A percentile compares a stretch with the other conserved stretches of the same genome.
Evolutionary conservation across 2,329 filamentous ascomycete genomes (phyloP).

Genomic region (Chaetomiaceae sp.): DNA sequence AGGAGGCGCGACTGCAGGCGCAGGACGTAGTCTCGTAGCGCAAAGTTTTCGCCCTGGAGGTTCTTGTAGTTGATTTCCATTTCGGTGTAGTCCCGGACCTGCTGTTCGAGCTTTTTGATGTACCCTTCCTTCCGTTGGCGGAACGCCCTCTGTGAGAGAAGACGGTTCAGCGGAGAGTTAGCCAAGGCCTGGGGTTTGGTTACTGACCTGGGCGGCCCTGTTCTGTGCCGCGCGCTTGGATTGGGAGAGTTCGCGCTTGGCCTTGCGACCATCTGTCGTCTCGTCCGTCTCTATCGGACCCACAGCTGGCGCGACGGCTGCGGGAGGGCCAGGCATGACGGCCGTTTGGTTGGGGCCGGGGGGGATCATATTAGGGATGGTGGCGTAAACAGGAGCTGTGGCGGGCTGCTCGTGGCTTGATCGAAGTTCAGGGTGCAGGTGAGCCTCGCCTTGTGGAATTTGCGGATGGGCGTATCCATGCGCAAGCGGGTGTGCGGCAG

Average conservation of each 20-base stretch:
- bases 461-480: slow-evolving; percentile 43
- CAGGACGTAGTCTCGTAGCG: slow-evolving; percentile 87
- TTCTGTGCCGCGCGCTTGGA: slow-evolving; percentile 97
- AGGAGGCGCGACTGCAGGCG: slow-evolving; percentile 81
- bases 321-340: slow-evolving; percentile 31
- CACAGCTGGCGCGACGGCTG: slow-evolving; percentile 26
- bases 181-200: slow-evolving; percentile 8
- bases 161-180: slow-evolving; percentile 14
- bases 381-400: slow-evolving; percentile 21
- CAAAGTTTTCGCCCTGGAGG: slow-evolving; percentile 85
- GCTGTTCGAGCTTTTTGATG: slow-evolving; percentile 94
- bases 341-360: slow-evolving; percentile 22
- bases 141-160: slow-evolving; percentile 71
- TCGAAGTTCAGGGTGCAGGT: slow-evolving; percentile 47
- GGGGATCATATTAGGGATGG: slow-evolving; percentile 33
- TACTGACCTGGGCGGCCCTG: slow-evolving; percentile 83
- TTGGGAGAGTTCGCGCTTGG: slow-evolving; percentile 86
- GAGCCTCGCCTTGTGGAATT: slow-evolving; percentile 37
- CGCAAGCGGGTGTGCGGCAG: slow-evolving; percentile 23
- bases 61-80: slow-evolving; percentile 74
- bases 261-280: slow-evolving; percentile 59
- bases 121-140: slow-evolving; percentile 96
- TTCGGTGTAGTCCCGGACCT: slow-evolving; percentile 74
- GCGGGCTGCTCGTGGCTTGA: slow-evolving; percentile 22
- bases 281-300: slow-evolving; percentile 32